These are phyloP conservation scores for Thelephora ganbajun DNA, from an alignment of 768 basidiomycete species.

Conservation along the genomic window DNA sequence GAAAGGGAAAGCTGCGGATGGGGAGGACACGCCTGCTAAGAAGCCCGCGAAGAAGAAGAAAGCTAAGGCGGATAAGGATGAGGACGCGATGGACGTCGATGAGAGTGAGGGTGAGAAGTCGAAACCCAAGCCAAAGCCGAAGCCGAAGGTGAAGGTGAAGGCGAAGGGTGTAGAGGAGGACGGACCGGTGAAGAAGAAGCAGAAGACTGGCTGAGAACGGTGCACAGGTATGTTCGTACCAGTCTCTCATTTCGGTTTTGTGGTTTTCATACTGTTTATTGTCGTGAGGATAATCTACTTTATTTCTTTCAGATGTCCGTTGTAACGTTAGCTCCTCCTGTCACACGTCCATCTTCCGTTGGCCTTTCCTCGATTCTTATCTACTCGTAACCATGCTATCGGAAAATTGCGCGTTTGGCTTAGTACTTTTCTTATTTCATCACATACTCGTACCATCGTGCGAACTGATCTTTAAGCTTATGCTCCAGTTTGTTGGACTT, in stretches of 20 bases:
- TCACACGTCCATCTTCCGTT: too few relatives aligned
- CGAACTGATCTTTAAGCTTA: too few relatives aligned
- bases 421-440: too few relatives aligned
- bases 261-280: too few relatives aligned
- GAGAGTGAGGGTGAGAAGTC: constrained; percentile 22
- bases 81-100: constrained; percentile 12
- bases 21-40: constrained; percentile 26
- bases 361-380: too few relatives aligned
- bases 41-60: constrained; percentile 25
- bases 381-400: too few relatives aligned
- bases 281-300: too few relatives aligned
- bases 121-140: constrained; percentile 28
- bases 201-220: constrained; percentile 31
- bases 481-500: too few relatives aligned
- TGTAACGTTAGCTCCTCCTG: too few relatives aligned
- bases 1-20: constrained; percentile 14
- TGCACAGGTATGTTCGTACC: constrained; percentile 18
- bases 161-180: constrained; percentile 25
- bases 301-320: too few relatives aligned
- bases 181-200: constrained; percentile 63
- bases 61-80: constrained; percentile 29
- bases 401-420: too few relatives aligned
- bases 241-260: background rate
- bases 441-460: too few relatives aligned
- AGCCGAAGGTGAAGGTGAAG: constrained; percentile 32